Evolutionary conservation across 1,139 yeast species (phyloP).

Genomic region (Komagataea norvegica): DNA sequence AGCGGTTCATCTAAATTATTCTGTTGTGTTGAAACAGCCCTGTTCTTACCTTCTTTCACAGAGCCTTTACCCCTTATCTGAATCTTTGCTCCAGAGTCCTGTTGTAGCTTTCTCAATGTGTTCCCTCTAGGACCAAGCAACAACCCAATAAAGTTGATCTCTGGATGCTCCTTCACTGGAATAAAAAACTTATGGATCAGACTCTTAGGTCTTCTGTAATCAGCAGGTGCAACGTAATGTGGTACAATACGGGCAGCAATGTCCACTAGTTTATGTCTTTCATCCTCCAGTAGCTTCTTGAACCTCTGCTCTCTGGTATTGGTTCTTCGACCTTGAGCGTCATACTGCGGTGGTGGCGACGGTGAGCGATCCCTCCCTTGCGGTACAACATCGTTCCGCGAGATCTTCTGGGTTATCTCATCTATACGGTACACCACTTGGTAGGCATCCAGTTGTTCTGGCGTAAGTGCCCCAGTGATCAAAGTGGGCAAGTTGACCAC

Average conservation of each 20-base stretch:
- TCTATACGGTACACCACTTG: constrained; percentile 72
- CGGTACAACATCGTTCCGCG: constrained; percentile 38
- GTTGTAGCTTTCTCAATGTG: constrained; percentile 76
- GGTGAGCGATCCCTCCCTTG: constrained; percentile 51
- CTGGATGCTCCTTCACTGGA: constrained; percentile 86
- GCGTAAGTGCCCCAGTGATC: constrained; percentile 56
- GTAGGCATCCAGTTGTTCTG: constrained; percentile 82
- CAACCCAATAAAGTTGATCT: constrained; percentile 86
- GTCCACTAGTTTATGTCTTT: constrained; percentile 73
- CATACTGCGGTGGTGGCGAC: constrained; percentile 93
- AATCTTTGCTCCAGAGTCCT: constrained; percentile 77
- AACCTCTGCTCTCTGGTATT: constrained; percentile 78
- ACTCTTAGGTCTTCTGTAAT: constrained; percentile 67
- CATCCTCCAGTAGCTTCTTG: constrained; percentile 61
- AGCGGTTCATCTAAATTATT: constrained; percentile 70
- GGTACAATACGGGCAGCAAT: constrained; percentile 69
- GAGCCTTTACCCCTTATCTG: constrained; percentile 94
- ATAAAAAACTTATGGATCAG: constrained; percentile 79
- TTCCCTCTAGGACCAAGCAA: constrained; percentile 95
- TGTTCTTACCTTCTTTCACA: constrained; percentile 81
- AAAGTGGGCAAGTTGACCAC: constrained; percentile 34
- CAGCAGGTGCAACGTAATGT: constrained; percentile 76
- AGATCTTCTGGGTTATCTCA: constrained; percentile 64
- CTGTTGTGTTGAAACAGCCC: constrained; percentile 32
- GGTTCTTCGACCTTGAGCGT: constrained; percentile 70